A percentile compares a stretch with the other conserved stretches of the same genome.
These are phyloP conservation scores for Chrysopogon serrulatus DNA, from an alignment of 176 grass and related monocot genomes.

Conservation along the genomic window DNA sequence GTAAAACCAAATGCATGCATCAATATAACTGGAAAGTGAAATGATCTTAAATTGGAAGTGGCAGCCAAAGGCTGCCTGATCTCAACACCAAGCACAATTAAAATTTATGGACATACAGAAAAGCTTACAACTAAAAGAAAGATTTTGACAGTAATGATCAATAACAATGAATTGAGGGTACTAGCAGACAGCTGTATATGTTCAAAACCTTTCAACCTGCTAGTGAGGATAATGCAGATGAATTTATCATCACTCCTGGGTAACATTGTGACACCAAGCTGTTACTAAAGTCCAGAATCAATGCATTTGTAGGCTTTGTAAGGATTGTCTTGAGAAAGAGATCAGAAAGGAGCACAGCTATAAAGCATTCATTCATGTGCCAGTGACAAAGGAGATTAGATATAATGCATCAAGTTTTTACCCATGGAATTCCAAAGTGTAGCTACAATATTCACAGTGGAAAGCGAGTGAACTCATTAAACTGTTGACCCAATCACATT, in stretches of 20 bases:
- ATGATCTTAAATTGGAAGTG: not conserved
- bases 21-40: slow-evolving; percentile 9
- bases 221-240: slow-evolving; percentile 6
- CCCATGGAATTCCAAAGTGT: not conserved
- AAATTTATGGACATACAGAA: slow-evolving; percentile 13
- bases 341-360: slow-evolving; percentile 19
- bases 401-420: not conserved
- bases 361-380: not conserved
- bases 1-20: slow-evolving; percentile 16
- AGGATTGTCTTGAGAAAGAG: not conserved
- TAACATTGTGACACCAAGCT: not conserved
- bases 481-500: not conserved
- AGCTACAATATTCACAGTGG: not conserved
- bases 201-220: not conserved
- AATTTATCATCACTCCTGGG: not conserved
- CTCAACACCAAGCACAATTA: not conserved
- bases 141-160: not conserved
- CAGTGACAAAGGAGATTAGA: not conserved
- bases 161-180: not conserved
- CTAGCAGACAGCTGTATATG: not conserved
- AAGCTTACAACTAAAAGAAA: slow-evolving; percentile 12
- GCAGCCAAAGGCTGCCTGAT: not conserved
- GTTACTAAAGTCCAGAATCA: slow-evolving; percentile 3
- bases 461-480: not conserved
- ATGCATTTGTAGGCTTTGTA: not conserved